Conservation (phyloP, 257 asterid genomes). For the Gentiana macrophylla region DNA sequence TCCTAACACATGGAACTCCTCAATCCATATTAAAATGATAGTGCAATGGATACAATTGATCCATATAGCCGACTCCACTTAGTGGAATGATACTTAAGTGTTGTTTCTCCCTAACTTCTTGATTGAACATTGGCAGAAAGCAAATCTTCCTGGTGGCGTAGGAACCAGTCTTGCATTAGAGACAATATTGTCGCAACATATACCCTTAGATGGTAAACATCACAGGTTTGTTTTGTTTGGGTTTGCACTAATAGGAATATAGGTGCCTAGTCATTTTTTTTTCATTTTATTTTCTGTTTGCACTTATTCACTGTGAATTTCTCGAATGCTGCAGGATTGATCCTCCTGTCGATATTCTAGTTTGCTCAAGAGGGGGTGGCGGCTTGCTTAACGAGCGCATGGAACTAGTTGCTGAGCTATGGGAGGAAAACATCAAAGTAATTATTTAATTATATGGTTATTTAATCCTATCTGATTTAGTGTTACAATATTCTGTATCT, state of each 20-base stretch:
- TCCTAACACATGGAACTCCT: no score
- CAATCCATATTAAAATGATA: no score
- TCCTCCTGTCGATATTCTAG: constrained; percentile 47
- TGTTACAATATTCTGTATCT: constrained; percentile 11
- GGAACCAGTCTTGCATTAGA: constrained; percentile 93
- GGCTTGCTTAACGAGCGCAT: constrained; percentile 87
- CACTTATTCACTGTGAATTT: constrained; percentile 5
- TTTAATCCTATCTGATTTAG: neutral
- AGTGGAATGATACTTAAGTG: no score
- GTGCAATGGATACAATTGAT: no score
- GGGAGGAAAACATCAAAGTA: constrained; percentile 89
- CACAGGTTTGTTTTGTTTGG: constrained; percentile 30
- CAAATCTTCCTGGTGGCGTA: constrained; percentile 82
- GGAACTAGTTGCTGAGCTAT: constrained; percentile 86
- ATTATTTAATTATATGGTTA: constrained; percentile 9
- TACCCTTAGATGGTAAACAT: constrained; percentile 39
- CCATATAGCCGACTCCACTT: no score
- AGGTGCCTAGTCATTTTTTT: no score
- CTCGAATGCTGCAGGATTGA: constrained; percentile 39
- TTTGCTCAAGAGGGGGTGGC: constrained; percentile 99
- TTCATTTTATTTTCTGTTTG: neutral
- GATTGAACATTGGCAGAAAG: constrained; percentile 44
- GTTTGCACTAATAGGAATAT: no score
- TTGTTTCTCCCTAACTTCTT: neutral
- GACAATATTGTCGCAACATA: constrained; percentile 63